Percentiles rank a stretch among this genome's conserved stretches.
Evolutionary conservation across 768 basidiomycete genomes (phyloP).

Genomic region (Leccinum variicolor): DNA sequence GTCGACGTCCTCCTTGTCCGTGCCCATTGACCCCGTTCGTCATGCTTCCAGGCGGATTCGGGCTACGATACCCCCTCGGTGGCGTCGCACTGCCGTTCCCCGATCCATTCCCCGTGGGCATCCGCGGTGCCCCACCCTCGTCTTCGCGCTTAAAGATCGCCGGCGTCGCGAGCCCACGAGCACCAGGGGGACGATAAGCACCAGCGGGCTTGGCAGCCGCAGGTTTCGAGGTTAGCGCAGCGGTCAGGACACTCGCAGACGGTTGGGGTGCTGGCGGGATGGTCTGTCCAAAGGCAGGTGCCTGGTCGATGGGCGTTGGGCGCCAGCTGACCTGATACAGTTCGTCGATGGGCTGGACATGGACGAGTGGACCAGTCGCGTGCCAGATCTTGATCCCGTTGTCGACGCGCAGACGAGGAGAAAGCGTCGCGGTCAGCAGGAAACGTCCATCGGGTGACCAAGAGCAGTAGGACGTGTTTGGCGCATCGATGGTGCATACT

Average conservation of each 20-base stretch:
- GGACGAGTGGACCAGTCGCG: constrained; percentile 82
- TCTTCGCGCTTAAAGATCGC: constrained; percentile 90
- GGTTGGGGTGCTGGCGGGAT: constrained; percentile 72
- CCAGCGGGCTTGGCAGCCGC: constrained; percentile 66
- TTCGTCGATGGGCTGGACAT: constrained; percentile 80
- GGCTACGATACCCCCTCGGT: constrained; percentile 57
- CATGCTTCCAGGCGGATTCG: constrained; percentile 49
- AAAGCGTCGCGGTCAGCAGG: constrained; percentile 93
- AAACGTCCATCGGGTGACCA: constrained; percentile 95
- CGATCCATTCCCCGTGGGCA: constrained; percentile 37
- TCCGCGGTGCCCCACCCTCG: constrained; percentile 65
- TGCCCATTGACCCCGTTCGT: constrained; percentile 32
- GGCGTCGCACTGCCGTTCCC: constrained; percentile 59
- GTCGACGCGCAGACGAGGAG: constrained; percentile 92
- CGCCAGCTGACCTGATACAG: constrained; percentile 89
- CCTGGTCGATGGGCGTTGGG: constrained; percentile 63
- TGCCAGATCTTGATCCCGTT: constrained; percentile 98
- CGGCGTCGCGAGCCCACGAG: constrained; percentile 85
- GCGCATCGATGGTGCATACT: constrained; percentile 76
- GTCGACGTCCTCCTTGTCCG: constrained; percentile 30
- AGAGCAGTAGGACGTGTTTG: constrained; percentile 91
- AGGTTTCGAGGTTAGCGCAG: constrained; percentile 51
- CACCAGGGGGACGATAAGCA: constrained; percentile 92
- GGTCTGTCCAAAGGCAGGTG: constrained; percentile 60
- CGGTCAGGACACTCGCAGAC: constrained; percentile 49